Evolutionary conservation across 371 early-diverging fungal genomes (phyloP), one percentile per base, ranked within the genome.

Genomic region (Smittium culicis): DNA sequence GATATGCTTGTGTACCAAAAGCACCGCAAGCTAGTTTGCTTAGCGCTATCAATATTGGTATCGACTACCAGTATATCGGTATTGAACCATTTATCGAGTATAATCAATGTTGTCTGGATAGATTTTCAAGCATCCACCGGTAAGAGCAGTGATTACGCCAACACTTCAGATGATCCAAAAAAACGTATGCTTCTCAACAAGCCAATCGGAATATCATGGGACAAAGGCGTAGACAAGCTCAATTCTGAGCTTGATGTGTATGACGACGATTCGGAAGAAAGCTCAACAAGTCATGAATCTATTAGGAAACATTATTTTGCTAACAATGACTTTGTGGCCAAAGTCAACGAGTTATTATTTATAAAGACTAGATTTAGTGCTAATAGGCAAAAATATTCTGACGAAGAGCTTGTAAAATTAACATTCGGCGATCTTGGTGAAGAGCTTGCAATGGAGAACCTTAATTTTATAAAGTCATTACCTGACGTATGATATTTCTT

Each of bases 221-320:
- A 57, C 59, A 65, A 66, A 61, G 57, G 65, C 59, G 34, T 66
- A 5, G 25, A 65, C 11, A 34, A 34, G 27, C 57, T 34, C 11
- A 14, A 25, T 27, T 5, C 5, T 20, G 5, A 5, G 5, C 5
- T 45, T 11, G 20, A 45, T 11, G 45, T 11, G 5, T 5, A 5
- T 11, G 45, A 45, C 5, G 5, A 11, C 20, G 45, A 45, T 45
- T 45, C 45, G 5, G 45, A 45, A 20, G 11, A 11, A 11, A 20
- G 45, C 5, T 45, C 20, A 11, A 45, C 20, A 11, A 45, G 45
- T 45, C 11, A 5, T 5, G 45, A 45, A 45, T 45, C 45, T 11
- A 45, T 5, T 45, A 45, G 45, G 20, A 45, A 20, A 45, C 45
- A 11, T 5, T 20, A 45, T 11, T 45, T 45, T 20, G 45, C 20